Percentiles rank a stretch among this genome's conserved stretches.
These are phyloP conservation scores for Pilatotrama ljubarskyi DNA, from an alignment of 768 basidiomycete species.

Conservation along the genomic window DNA sequence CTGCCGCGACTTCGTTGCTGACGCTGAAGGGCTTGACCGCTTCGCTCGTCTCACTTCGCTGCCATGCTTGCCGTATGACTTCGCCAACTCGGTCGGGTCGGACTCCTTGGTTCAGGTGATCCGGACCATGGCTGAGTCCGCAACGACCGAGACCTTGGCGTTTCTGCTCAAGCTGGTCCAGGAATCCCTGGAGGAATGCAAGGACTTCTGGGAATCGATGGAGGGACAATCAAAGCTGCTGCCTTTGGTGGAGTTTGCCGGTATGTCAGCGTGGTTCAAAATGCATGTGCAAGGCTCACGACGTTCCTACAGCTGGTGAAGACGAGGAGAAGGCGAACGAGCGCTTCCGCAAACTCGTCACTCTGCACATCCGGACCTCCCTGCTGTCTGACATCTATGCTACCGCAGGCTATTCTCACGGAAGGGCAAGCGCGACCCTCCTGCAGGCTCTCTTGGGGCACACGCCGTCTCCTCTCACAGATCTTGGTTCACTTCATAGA, in stretches of 20 bases:
- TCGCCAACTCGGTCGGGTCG: conserved; percentile 79
- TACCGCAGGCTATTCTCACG: conserved; percentile 79
- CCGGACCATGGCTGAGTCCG: conserved; percentile 84
- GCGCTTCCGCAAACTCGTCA: conserved; percentile 70
- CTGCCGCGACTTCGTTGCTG: conserved; percentile 84
- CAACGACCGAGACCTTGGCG: conserved; percentile 72
- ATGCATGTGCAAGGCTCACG: not conserved
- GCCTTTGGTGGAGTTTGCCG: conserved; percentile 61
- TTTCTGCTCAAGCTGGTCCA: conserved; percentile 72
- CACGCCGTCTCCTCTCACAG: conserved; percentile 53
- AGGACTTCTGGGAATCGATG: conserved; percentile 64
- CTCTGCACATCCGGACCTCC: conserved; percentile 76
- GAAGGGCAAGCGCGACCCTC: conserved; percentile 70
- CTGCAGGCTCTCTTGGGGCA: conserved; percentile 73
- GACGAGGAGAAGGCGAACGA: conserved; percentile 54
- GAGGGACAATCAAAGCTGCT: conserved; percentile 60
- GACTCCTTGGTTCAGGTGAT: conserved; percentile 88
- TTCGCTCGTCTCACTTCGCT: conserved; percentile 78
- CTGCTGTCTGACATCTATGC: conserved; percentile 87
- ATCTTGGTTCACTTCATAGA: conserved; percentile 80
- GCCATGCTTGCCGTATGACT: conserved; percentile 88
- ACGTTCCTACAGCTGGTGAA: conserved; percentile 36
- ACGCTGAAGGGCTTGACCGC: conserved; percentile 69
- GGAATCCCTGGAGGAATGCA: conserved; percentile 66
- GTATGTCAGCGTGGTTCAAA: conserved; percentile 6